phyloP scores from a whole-genome alignment of 257 asterid genomes.

The Solanum medicagineum region DNA sequence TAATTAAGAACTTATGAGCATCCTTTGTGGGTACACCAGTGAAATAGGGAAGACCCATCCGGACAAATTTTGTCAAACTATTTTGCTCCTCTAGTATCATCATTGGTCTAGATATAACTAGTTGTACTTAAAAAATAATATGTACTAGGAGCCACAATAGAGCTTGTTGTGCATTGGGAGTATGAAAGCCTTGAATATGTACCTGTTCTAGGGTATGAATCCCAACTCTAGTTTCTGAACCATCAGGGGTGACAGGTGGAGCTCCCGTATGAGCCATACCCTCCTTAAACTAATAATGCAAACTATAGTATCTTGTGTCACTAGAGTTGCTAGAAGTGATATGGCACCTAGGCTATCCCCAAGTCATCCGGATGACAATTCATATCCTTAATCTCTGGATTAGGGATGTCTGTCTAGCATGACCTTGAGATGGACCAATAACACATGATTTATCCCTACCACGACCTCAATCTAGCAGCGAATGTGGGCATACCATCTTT shows the following conservation, averaged over 20 bases:
- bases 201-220: neutral
- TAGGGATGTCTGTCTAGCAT: neutral
- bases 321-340: neutral
- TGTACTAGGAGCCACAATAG: neutral
- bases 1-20: neutral
- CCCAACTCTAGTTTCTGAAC: neutral
- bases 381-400: neutral
- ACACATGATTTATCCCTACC: neutral
- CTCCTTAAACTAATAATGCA: neutral
- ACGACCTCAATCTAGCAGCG: neutral
- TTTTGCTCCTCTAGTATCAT: neutral
- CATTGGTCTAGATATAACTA: neutral
- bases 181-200: neutral
- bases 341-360: neutral
- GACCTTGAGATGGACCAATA: neutral
- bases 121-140: neutral
- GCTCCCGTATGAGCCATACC: neutral
- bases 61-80: neutral
- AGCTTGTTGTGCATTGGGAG: neutral
- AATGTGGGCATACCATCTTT: neutral
- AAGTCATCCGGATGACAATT: neutral
- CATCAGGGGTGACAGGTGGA: neutral
- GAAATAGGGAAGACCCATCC: neutral
- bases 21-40: neutral
- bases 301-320: neutral